phyloP scores from a whole-genome alignment of 2,329 filamentous ascomycete genomes.

The Xylaria sp. region DNA sequence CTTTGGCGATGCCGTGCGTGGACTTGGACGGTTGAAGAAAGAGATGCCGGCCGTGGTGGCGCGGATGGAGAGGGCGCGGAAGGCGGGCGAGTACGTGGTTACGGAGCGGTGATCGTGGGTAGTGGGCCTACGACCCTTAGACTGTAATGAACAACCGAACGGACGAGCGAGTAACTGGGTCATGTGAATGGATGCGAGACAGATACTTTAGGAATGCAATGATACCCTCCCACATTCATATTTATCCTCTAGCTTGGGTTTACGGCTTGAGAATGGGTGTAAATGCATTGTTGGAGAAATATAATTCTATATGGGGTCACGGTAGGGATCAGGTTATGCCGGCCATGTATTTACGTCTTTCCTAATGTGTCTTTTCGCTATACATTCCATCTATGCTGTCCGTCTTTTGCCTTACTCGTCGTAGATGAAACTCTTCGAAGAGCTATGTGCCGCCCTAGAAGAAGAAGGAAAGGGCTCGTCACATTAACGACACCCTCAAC shows the following conservation, averaged over 20 bases:
- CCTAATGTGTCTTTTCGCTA: conserved; percentile 21
- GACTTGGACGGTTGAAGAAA: conserved; percentile 64
- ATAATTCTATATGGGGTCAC: neutral
- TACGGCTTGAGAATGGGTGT: too few relatives aligned
- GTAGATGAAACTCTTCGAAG: neutral
- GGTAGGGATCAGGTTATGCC: conserved; percentile 11
- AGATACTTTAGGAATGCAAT: conserved; percentile 11
- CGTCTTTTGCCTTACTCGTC: conserved; percentile 8
- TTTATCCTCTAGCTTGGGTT: neutral
- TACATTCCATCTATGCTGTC: conserved; percentile 33
- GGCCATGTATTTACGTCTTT: conserved; percentile 18
- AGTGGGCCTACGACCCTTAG: neutral
- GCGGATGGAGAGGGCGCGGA: conserved; percentile 72
- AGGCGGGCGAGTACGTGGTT: conserved; percentile 68
- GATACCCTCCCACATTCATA: conserved; percentile 23
- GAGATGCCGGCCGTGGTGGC: conserved; percentile 72
- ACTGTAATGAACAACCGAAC: neutral
- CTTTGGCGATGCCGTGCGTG: conserved; percentile 61
- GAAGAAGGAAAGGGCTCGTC: too few relatives aligned
- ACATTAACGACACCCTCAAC: too few relatives aligned
- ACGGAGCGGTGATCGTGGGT: conserved; percentile 51
- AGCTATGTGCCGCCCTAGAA: neutral
- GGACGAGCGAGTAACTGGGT: neutral
- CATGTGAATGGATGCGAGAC: neutral
- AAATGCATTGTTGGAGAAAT: too few relatives aligned